phyloP scores from a whole-genome alignment of 441 rosid genomes.

The Eutrema salsugineum region DNA sequence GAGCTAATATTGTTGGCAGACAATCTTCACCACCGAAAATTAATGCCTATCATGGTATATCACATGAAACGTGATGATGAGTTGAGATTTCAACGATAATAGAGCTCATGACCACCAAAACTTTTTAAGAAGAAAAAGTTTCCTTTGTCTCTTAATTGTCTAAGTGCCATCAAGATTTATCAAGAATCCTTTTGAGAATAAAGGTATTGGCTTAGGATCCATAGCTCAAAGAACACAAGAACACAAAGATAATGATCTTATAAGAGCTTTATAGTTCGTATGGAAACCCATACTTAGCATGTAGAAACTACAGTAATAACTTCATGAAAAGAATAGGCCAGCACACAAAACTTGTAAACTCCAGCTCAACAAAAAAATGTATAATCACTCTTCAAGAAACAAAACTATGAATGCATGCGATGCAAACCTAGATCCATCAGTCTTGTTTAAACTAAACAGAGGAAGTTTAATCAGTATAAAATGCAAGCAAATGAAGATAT shows the following conservation, averaged over 20 bases:
- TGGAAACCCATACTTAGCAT: neutral
- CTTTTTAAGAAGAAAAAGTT: neutral
- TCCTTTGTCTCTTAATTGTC: neutral
- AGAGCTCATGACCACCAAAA: too few species aligned
- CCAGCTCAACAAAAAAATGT: neutral
- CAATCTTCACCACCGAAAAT: conserved; percentile 77
- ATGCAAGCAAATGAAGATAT: neutral
- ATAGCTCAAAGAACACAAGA: neutral
- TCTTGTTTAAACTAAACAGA: neutral
- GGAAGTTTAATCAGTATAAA: neutral
- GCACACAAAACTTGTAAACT: too few species aligned
- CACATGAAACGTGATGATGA: conserved; percentile 1
- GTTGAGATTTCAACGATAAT: neutral
- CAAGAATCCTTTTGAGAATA: neutral
- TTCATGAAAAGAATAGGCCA: too few species aligned
- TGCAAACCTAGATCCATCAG: neutral
- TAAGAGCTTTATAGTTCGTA: neutral
- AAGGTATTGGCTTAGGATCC: neutral
- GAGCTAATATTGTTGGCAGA: conserved; percentile 66
- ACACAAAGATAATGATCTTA: neutral
- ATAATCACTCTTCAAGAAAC: neutral
- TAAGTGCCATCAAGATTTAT: neutral
- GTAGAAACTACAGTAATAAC: too few species aligned
- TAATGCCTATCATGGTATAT: conserved; percentile 46
- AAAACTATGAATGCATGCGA: neutral